A percentile compares a stretch with the other conserved stretches of the same genome.
phyloP scores from a whole-genome alignment of 2,329 filamentous ascomycete species.

The Exophiala sideris region DNA sequence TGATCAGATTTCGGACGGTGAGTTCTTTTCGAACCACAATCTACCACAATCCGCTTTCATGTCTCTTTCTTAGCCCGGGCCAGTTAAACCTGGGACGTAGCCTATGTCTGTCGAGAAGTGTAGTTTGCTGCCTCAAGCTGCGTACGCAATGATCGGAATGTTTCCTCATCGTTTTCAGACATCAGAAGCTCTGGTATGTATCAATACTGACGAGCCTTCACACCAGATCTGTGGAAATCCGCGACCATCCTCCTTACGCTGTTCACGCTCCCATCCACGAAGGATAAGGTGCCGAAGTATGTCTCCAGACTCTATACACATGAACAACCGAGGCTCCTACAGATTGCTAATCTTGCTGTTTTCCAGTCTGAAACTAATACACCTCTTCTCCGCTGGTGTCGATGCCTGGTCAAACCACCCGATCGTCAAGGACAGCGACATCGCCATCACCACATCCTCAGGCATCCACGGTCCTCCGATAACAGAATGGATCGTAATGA shows the following conservation, averaged over 20 bases:
- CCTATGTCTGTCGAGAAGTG: neutral
- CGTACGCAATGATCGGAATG: neutral
- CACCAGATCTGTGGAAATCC: constrained; percentile 39
- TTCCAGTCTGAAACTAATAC: constrained; percentile 46
- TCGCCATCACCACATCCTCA: constrained; percentile 54
- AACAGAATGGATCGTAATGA: constrained; percentile 64
- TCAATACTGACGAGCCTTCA: constrained; percentile 3
- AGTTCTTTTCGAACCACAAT: neutral
- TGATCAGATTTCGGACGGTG: constrained; percentile 26
- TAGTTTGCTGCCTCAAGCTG: no score
- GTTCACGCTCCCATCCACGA: constrained; percentile 41
- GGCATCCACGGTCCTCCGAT: constrained; percentile 63
- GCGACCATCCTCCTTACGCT: constrained; percentile 50
- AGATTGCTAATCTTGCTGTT: constrained; percentile 27
- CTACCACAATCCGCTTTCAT: neutral
- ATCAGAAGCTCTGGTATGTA: neutral
- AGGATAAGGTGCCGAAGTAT: constrained; percentile 32
- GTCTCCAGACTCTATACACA: neutral
- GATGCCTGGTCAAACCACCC: constrained; percentile 54
- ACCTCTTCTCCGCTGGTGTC: constrained; percentile 57
- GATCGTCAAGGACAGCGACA: constrained; percentile 50
- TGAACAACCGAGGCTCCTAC: neutral
- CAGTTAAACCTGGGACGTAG: no score
- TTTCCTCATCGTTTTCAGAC: no score
- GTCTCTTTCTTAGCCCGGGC: neutral